Conservation (phyloP, 2,329 filamentous ascomycete species). For the Proliferodiscus dingleyae region DNA sequence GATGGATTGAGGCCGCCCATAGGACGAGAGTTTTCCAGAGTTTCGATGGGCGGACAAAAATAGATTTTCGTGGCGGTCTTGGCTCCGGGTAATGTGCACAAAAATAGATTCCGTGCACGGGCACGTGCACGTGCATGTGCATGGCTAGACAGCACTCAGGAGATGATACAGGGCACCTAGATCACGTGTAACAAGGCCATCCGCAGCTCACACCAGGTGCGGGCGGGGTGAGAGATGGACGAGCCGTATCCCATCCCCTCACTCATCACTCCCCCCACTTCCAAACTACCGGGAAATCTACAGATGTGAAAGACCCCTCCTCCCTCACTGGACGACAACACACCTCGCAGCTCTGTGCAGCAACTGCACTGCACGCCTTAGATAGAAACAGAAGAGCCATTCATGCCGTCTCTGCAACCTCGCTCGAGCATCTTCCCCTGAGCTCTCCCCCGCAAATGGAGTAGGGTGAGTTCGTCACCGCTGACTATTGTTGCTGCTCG, state of each 20-base stretch:
- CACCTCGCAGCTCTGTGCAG: background rate
- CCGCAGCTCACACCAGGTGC: background rate
- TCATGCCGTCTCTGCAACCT: conserved; percentile 1
- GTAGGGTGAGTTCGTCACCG: background rate
- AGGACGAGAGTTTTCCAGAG: background rate
- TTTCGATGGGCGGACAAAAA: background rate
- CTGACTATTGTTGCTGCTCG: background rate
- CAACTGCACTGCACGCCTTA: background rate
- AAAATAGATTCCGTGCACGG: background rate
- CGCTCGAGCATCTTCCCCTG: background rate
- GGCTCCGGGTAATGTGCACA: background rate
- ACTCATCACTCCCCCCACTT: no score
- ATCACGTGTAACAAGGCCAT: background rate
- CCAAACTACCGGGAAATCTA: background rate
- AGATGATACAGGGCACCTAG: background rate
- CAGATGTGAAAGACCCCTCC: background rate
- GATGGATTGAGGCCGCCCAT: background rate
- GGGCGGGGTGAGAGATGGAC: background rate
- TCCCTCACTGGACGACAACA: background rate
- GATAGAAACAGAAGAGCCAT: conserved; percentile 10
- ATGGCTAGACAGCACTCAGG: background rate
- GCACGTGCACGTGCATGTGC: no score
- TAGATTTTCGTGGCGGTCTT: background rate
- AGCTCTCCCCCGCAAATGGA: background rate
- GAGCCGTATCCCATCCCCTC: background rate